Conservation (phyloP, 768 basidiomycete genomes). For the Phaffia australis region DNA sequence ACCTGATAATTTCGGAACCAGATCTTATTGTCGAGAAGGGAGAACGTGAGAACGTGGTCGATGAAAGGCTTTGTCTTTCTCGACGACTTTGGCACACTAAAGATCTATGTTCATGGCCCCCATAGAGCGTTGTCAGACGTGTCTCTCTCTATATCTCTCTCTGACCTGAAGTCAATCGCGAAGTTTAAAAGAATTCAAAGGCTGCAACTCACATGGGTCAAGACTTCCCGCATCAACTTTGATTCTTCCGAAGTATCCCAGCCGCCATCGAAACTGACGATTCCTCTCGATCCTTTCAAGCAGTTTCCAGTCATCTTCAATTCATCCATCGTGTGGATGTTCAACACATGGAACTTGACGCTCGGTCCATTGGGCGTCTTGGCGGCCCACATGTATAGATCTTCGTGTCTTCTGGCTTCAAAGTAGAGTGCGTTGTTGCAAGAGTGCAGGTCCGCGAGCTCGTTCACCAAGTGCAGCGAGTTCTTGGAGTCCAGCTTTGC, state of each 20-base stretch:
- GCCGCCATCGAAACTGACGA: conserved; percentile 86
- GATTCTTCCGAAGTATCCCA: conserved; percentile 71
- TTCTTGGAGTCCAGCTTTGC: conserved; percentile 96
- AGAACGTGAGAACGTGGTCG: conserved; percentile 94
- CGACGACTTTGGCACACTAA: conserved; percentile 84
- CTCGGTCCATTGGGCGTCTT: conserved; percentile 97
- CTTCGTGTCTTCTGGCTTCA: conserved; percentile 88
- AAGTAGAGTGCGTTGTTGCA: conserved; percentile 98
- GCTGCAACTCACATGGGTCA: conserved; percentile 62
- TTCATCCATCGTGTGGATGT: conserved; percentile 99
- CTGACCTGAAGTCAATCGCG: background rate
- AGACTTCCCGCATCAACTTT: conserved; percentile 80
- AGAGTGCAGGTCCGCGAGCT: conserved; percentile 91
- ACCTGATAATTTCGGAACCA: conserved; percentile 99
- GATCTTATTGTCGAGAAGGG: conserved; percentile 85
- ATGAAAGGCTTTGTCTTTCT: conserved; percentile 91
- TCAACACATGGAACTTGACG: conserved; percentile 94
- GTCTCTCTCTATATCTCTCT: background rate
- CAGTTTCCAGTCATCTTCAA: conserved; percentile 99
- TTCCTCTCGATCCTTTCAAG: conserved; percentile 82
- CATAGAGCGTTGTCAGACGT: background rate
- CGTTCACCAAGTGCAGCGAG: conserved; percentile 80
- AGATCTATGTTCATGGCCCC: conserved; percentile 52
- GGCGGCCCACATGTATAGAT: conserved; percentile 90
- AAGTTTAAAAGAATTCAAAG: background rate